These are phyloP conservation scores for Mycena rebaudengoi DNA, from an alignment of 768 basidiomycete genomes.

Conservation along the genomic window DNA sequence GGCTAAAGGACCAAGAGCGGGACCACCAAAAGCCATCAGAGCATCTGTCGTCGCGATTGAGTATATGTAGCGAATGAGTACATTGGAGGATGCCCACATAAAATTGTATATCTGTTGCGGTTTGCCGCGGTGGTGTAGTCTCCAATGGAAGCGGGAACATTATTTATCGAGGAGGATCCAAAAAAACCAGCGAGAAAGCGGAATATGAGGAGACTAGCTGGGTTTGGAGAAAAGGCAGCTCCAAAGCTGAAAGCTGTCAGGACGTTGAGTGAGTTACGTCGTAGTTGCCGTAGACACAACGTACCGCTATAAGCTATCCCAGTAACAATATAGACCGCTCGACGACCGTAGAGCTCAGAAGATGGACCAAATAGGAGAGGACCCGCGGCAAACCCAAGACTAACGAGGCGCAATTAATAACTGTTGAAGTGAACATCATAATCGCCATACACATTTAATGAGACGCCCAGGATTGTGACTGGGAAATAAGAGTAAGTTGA, in stretches of 20 bases:
- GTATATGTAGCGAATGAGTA: not conserved
- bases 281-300: not conserved
- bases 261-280: not conserved
- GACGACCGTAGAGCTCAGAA: slow-evolving; percentile 33
- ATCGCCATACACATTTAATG: slow-evolving; percentile 3
- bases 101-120: slow-evolving; percentile 5
- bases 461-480: slow-evolving; percentile 5
- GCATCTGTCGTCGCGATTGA: slow-evolving; percentile 3
- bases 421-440: not conserved
- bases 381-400: slow-evolving; percentile 25
- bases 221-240: slow-evolving; percentile 15
- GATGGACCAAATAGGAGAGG: slow-evolving; percentile 32
- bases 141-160: slow-evolving; percentile 21
- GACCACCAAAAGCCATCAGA: slow-evolving; percentile 24
- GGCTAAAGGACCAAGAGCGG: slow-evolving; percentile 17
- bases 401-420: not conserved
- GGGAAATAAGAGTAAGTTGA: no score
- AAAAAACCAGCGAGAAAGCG: slow-evolving; percentile 25
- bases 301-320: slow-evolving; percentile 19
- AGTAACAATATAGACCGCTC: slow-evolving; percentile 2
- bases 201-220: slow-evolving; percentile 20
- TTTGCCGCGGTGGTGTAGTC: slow-evolving; percentile 9
- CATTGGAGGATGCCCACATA: slow-evolving; percentile 11
- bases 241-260: slow-evolving; percentile 20
- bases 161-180: slow-evolving; percentile 20